Evolutionary conservation across 2,329 filamentous ascomycete species (phyloP).

Genomic region (Fusarium solani-melongenae): DNA sequence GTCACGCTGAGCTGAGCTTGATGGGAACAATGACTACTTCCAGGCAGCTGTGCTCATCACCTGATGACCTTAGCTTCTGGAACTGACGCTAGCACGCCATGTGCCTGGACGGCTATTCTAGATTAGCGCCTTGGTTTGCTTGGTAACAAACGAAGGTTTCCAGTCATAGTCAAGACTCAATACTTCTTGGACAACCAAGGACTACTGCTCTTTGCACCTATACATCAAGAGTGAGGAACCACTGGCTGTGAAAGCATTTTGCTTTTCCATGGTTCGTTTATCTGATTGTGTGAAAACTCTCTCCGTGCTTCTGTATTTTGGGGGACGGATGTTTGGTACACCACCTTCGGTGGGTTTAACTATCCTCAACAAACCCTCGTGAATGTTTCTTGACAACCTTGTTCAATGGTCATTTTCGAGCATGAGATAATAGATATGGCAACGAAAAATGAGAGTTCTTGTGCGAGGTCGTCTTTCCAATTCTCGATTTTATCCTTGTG

Average conservation of each 20-base stretch:
- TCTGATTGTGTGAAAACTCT: slow-evolving; percentile 46
- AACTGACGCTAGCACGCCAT: slow-evolving; percentile 12
- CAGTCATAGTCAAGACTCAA: background rate
- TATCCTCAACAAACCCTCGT: background rate
- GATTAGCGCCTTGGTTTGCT: background rate
- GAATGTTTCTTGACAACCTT: background rate
- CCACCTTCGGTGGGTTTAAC: background rate
- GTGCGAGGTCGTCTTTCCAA: background rate
- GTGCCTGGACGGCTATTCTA: slow-evolving; percentile 7
- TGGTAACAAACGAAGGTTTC: background rate
- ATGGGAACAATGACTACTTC: background rate
- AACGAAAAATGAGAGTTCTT: background rate
- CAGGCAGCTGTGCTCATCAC: slow-evolving; percentile 17
- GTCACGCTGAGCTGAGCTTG: background rate
- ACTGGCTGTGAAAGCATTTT: background rate
- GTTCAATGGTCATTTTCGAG: background rate
- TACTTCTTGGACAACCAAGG: background rate
- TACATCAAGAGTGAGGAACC: background rate
- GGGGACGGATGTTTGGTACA: background rate
- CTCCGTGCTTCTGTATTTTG: slow-evolving; percentile 59
- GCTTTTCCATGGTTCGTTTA: background rate
- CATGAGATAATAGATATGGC: background rate
- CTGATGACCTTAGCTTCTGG: slow-evolving; percentile 6
- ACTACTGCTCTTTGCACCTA: background rate
- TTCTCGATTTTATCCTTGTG: background rate